Percentiles rank a stretch among this genome's conserved stretches.
Evolutionary conservation across 2,329 filamentous ascomycete genomes (phyloP).

Genomic region (Fusarium denticulatum): DNA sequence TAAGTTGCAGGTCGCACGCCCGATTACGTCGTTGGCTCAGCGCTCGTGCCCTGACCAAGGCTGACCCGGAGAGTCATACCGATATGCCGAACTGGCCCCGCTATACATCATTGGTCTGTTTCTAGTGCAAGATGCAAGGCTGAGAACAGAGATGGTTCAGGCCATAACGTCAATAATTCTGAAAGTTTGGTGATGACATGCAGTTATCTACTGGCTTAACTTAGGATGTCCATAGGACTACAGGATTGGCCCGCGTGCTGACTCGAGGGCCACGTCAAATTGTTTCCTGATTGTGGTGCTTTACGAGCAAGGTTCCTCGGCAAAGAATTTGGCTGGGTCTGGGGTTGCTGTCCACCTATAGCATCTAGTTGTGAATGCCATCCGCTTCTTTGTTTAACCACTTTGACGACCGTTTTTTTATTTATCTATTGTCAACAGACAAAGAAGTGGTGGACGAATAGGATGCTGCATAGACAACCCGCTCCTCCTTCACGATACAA

Average conservation of each 20-base stretch:
- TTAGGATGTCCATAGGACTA: not conserved
- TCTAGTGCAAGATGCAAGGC: conserved; percentile 20
- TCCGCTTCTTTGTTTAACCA: not conserved
- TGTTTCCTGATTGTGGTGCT: conserved; percentile 19
- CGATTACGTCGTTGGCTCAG: conserved; percentile 41
- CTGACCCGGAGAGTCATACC: conserved; percentile 26
- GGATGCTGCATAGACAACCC: conserved; percentile 2
- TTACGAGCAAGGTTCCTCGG: conserved; percentile 9
- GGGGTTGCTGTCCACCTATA: not conserved
- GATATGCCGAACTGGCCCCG: conserved; percentile 34
- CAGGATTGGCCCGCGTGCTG: not conserved
- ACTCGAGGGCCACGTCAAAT: not conserved
- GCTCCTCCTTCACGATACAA: conserved; percentile 22
- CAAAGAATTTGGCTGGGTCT: conserved; percentile 14
- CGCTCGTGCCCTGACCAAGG: conserved; percentile 34
- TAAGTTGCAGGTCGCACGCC: conserved; percentile 14
- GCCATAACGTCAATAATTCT: not conserved
- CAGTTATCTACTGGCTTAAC: not conserved
- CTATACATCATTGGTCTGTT: conserved; percentile 24
- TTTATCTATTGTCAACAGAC: conserved; percentile 19
- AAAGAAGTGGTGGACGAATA: conserved; percentile 22
- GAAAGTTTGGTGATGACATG: not conserved
- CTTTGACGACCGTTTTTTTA: conserved; percentile 4
- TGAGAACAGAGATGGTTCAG: conserved; percentile 2
- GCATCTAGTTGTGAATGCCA: not conserved